phyloP scores from a whole-genome alignment of 1,139 yeast species.

The Candida sanyaensis region DNA sequence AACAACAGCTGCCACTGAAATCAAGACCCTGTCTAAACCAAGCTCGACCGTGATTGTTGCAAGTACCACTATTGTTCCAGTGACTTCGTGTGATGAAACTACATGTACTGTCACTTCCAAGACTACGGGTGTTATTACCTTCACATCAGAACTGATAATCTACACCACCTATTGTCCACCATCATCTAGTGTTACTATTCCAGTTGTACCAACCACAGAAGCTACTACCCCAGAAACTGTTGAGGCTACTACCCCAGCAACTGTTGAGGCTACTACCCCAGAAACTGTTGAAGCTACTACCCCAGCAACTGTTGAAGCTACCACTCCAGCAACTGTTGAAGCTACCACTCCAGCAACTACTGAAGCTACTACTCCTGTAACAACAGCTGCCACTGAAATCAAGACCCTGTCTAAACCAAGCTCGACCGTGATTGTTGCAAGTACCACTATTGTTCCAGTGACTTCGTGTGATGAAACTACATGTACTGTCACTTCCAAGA shows the following conservation, averaged over 20 bases:
- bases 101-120: slow-evolving; percentile 24
- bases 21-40: background rate
- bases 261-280: too few relatives aligned
- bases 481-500: slow-evolving; percentile 20
- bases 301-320: too few relatives aligned
- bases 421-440: slow-evolving; percentile 14
- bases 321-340: background rate
- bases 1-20: background rate
- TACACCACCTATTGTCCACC: slow-evolving; percentile 20
- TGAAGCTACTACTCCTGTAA: slow-evolving; percentile 4
- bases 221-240: too few relatives aligned
- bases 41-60: slow-evolving; percentile 14
- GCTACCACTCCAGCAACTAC: background rate
- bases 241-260: too few relatives aligned
- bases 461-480: too few relatives aligned
- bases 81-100: too few relatives aligned
- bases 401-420: background rate
- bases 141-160: slow-evolving; percentile 21
- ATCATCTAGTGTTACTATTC: slow-evolving; percentile 4
- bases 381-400: background rate
- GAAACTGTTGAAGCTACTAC: too few relatives aligned
- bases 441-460: slow-evolving; percentile 20
- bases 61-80: slow-evolving; percentile 19
- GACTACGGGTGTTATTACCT: slow-evolving; percentile 28
- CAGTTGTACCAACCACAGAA: slow-evolving; percentile 14